Evolutionary conservation across 371 early-diverging fungal genomes (phyloP).

Genomic region (Dinochytrium kinnereticum): DNA sequence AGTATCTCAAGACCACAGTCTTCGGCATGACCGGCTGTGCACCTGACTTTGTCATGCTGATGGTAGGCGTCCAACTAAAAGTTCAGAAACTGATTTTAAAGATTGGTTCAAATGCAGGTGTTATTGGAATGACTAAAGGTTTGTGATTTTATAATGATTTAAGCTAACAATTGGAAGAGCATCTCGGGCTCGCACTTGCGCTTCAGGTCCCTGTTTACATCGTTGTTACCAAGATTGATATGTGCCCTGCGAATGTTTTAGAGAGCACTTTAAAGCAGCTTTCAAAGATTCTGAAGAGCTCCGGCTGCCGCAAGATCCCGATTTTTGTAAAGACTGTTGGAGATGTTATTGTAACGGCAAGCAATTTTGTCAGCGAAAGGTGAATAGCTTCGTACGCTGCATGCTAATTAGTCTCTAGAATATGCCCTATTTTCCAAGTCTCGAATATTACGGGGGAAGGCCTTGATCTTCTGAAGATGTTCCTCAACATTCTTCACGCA

Average conservation of each 20-base stretch:
- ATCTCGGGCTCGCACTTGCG: conserved; percentile 86
- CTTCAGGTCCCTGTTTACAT: conserved; percentile 86
- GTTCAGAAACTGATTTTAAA: neutral
- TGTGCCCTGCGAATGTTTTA: conserved; percentile 85
- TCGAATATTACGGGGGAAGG: conserved; percentile 93
- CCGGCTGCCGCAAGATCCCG: conserved; percentile 91
- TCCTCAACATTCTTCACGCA: conserved; percentile 81
- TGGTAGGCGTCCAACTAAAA: conserved; percentile 50
- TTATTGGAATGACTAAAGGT: conserved; percentile 90
- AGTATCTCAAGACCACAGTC: conserved; percentile 92
- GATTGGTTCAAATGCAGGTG: conserved; percentile 87
- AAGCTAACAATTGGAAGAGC: conserved; percentile 59
- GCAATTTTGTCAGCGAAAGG: conserved; percentile 79
- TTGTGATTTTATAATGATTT: neutral
- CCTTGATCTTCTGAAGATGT: conserved; percentile 77
- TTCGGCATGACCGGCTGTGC: conserved; percentile 91
- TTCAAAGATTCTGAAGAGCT: conserved; percentile 78
- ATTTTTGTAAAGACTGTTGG: conserved; percentile 75
- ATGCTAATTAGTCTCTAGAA: conserved; percentile 44
- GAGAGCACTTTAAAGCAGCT: conserved; percentile 84
- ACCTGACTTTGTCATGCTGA: conserved; percentile 90
- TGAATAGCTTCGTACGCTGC: conserved; percentile 5
- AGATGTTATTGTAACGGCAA: conserved; percentile 83
- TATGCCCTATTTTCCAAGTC: conserved; percentile 93
- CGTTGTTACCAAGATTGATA: conserved; percentile 90